These are phyloP conservation scores for Russula emetica DNA, from an alignment of 768 basidiomycete genomes.

Conservation along the genomic window DNA sequence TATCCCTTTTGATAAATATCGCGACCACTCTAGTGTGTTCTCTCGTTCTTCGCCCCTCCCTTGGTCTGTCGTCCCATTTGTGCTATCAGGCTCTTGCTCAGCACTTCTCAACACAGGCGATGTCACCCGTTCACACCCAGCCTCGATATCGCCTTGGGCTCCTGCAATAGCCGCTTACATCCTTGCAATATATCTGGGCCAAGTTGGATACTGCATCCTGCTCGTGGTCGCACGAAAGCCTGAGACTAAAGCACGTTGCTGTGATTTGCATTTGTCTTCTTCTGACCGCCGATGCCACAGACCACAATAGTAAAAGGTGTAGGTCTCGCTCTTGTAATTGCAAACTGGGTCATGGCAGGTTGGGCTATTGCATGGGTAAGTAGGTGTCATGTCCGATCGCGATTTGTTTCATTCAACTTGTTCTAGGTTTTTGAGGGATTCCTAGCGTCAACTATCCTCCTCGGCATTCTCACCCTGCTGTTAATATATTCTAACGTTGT, in stretches of 20 bases:
- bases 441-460: constrained; percentile 65
- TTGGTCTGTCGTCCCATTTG: constrained; percentile 38
- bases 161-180: constrained; percentile 58
- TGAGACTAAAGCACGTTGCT: constrained; percentile 67
- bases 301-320: constrained; percentile 70
- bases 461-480: constrained; percentile 63
- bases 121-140: constrained; percentile 53
- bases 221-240: constrained; percentile 65
- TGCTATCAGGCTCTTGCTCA: background rate
- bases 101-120: constrained; percentile 37
- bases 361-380: constrained; percentile 78
- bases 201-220: constrained; percentile 80
- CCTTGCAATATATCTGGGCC: constrained; percentile 53
- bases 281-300: constrained; percentile 36
- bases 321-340: constrained; percentile 68
- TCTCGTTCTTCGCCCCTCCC: constrained; percentile 58
- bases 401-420: background rate
- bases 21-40: constrained; percentile 67
- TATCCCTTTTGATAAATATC: constrained; percentile 78
- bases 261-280: background rate
- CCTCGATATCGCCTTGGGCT: constrained; percentile 66
- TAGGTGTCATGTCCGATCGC: background rate
- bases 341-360: constrained; percentile 75
- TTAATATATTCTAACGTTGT: constrained; percentile 77
- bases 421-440: constrained; percentile 68